Base-by-base conservation (phyloP, 257 asterid species). In the Paulownia fortunei region DNA sequence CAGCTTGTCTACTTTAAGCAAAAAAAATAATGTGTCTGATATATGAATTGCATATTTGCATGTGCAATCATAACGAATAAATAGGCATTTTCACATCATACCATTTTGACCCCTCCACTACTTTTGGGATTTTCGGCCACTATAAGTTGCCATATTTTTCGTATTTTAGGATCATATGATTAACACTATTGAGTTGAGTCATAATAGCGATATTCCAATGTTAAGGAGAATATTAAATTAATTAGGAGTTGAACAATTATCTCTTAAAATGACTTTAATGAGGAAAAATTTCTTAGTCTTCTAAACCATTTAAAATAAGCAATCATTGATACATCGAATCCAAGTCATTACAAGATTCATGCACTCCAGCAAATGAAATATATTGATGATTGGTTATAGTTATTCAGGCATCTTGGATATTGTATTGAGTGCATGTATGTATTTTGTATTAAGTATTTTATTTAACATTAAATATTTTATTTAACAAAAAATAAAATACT, bases 51-150 rank as follows among this genome's bases (percentile, higher is more conserved):
- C 72, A 30, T 30, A 39, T 34, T 67, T 54, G 75, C 73, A 67
- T 67, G 76, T 77, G 81, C 81, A 77, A 77, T 67, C 70, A 56
- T 68, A 27, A 30, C 18, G 4, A 27, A 24, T 32, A 65, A 76
- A 76, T 65, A 47, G 10, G 59, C 23, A 52, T 65, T 51, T 65
- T 39, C 55, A 36, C 13, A 68, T 55, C 55, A 58, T 69, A 34
- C 21, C 16, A 18, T 76, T 61, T 27, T 62, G 27, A 49, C 12
- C n/a, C 39, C 54, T 69, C 46, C 74, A 46, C 47, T 27, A 61
- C 21, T 27, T 27, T 26, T 26, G 41, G 23, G 68, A 61, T 32
- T 61, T 61, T 18, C 19, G 30, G 26, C 30, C 19, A 55, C 26
- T 18, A 52, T 52, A n/a, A 52, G 26, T 24, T 13, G 12, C 15